A percentile compares a stretch with the other conserved stretches of the same genome.
These are phyloP conservation scores for Dipteronia sinensis DNA, from an alignment of 345 rosid genomes.

Conservation along the genomic window DNA sequence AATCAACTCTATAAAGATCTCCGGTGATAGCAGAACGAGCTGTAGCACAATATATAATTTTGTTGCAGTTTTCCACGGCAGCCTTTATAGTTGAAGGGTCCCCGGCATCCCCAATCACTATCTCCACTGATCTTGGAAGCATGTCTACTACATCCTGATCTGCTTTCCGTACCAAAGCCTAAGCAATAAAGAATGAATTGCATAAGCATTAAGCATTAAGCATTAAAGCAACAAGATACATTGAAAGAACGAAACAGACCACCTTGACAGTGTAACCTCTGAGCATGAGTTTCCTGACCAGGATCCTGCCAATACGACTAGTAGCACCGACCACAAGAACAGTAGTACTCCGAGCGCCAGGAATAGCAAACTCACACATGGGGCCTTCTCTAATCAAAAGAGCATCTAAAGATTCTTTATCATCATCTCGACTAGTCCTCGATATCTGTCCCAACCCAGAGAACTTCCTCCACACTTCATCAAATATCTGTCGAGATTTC, in stretches of 20 bases:
- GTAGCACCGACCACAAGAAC: conserved; percentile 94
- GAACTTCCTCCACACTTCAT: conserved; percentile 96
- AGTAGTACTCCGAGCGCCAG: conserved; percentile 90
- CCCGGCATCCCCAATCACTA: conserved; percentile 85
- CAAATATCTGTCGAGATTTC: conserved; percentile 84
- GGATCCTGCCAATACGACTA: conserved; percentile 90
- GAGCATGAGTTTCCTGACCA: conserved; percentile 95
- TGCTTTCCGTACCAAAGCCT: conserved; percentile 79
- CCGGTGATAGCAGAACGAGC: conserved; percentile 90
- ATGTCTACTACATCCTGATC: conserved; percentile 68
- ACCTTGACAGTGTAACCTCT: conserved; percentile 93
- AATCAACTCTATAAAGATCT: conserved; percentile 86
- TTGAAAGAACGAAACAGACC: not conserved
- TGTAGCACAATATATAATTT: conserved; percentile 91
- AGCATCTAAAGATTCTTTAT: conserved; percentile 59
- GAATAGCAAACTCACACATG: conserved; percentile 90
- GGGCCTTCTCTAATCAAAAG: conserved; percentile 85
- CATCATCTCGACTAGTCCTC: conserved; percentile 72
- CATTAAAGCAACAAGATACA: no score
- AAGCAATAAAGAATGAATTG: not conserved
- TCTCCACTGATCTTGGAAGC: conserved; percentile 92
- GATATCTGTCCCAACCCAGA: conserved; percentile 95
- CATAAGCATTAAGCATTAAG: no score
- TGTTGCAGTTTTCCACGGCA: conserved; percentile 86
- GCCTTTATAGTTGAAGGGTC: conserved; percentile 66